These are phyloP conservation scores for Claviceps spartinae DNA, from an alignment of 2,329 filamentous ascomycete genomes.

Conservation along the genomic window DNA sequence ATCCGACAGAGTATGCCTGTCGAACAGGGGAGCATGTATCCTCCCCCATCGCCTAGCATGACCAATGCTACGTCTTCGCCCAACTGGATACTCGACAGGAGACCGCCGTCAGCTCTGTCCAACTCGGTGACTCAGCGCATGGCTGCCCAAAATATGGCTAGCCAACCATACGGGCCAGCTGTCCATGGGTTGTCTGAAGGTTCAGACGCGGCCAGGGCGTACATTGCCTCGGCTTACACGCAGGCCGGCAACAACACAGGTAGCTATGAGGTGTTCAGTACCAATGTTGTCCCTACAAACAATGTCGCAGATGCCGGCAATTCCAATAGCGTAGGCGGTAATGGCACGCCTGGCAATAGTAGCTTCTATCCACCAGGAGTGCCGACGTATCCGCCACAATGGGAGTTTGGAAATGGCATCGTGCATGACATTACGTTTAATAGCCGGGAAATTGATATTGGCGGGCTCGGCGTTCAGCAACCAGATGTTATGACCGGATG, in stretches of 20 bases:
- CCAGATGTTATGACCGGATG: conserved; percentile 57
- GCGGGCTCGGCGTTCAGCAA: conserved; percentile 39
- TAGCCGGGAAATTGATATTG: conserved; percentile 66
- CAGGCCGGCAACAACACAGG: conserved; percentile 28
- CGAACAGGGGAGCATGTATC: conserved; percentile 33
- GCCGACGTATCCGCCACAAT: conserved; percentile 16
- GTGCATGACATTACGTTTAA: conserved; percentile 54
- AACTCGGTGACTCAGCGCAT: not conserved
- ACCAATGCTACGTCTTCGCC: conserved; percentile 34
- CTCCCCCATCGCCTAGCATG: conserved; percentile 34
- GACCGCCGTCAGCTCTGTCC: conserved; percentile 13
- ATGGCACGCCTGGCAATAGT: not conserved
- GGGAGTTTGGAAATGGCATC: conserved; percentile 19
- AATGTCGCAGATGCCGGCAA: conserved; percentile 21
- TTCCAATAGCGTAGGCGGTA: not conserved
- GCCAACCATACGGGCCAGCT: conserved; percentile 12
- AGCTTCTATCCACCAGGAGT: conserved; percentile 17
- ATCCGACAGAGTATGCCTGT: conserved; percentile 39
- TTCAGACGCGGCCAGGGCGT: conserved; percentile 20
- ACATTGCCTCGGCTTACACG: conserved; percentile 22
- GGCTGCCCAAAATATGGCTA: conserved; percentile 2
- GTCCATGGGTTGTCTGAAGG: conserved; percentile 13
- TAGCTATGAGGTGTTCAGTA: conserved; percentile 24
- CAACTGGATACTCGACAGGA: conserved; percentile 15
- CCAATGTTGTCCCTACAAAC: conserved; percentile 28